phyloP scores from a whole-genome alignment of 1,139 yeast species.

The Sugiyamaella neomexicana region DNA sequence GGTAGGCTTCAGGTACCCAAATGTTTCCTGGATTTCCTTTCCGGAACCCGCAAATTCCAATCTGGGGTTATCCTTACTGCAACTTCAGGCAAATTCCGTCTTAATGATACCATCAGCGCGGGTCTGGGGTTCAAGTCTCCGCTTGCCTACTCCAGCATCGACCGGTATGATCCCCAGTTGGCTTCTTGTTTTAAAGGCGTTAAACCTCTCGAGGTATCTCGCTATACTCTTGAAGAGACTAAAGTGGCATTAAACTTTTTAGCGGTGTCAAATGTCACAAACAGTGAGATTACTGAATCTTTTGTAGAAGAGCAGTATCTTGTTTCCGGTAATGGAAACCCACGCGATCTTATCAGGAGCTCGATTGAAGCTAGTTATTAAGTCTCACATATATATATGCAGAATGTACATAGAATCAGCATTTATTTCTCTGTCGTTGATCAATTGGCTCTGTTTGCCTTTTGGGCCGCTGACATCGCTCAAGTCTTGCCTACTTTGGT shows the following conservation, averaged over 20 bases:
- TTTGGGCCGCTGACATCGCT: too few species aligned
- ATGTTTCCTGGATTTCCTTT: slow-evolving; percentile 54
- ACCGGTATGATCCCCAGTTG: slow-evolving; percentile 55
- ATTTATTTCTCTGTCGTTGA: neutral
- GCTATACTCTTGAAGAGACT: slow-evolving; percentile 57
- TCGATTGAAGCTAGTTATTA: slow-evolving; percentile 30
- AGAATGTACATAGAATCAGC: slow-evolving; percentile 9
- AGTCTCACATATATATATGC: neutral
- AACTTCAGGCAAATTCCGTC: slow-evolving; percentile 49
- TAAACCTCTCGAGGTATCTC: slow-evolving; percentile 49
- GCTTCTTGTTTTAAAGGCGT: slow-evolving; percentile 56
- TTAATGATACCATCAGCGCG: slow-evolving; percentile 58
- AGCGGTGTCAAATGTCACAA: slow-evolving; percentile 56
- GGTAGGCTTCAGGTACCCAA: slow-evolving; percentile 68
- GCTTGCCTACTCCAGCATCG: slow-evolving; percentile 52
- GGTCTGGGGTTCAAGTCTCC: slow-evolving; percentile 57
- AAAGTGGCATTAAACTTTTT: slow-evolving; percentile 54
- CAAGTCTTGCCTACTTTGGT: too few species aligned
- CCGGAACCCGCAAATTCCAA: slow-evolving; percentile 53
- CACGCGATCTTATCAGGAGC: slow-evolving; percentile 60
- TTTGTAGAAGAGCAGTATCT: slow-evolving; percentile 55
- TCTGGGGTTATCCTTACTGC: slow-evolving; percentile 67
- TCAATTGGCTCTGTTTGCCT: neutral
- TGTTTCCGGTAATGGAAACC: slow-evolving; percentile 78
- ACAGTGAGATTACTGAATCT: slow-evolving; percentile 45